Evolutionary conservation across 139 green algal genomes (phyloP), one percentile per base, ranked within the genome.

Genomic region (Coelastrella sp.): DNA sequence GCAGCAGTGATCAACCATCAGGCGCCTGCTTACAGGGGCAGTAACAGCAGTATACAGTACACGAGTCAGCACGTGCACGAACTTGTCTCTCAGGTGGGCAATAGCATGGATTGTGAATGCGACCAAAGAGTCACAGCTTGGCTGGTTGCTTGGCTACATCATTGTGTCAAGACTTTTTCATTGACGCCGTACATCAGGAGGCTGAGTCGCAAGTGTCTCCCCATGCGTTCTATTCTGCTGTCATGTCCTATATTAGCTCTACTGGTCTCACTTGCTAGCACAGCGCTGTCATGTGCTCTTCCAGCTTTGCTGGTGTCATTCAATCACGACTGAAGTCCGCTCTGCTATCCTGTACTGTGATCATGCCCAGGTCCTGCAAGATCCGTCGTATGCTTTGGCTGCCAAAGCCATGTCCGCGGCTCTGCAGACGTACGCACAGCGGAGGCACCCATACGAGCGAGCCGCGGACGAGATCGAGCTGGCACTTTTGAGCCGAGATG

Each of bases 391-490:
- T 54, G 56, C 79, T 66, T n/a, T 56, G 14, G 79, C 79, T 73
- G 79, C 79, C 16, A 68, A 13, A 23, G 54, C 14, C 5, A 14
- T 68, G 79, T 68, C 79, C 57, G 79, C 5, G 54, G 79, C 58
- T 20, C 79, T 84, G 14, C 79, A 84, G 17, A 4, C 5, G 4
- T 68, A 68, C 19, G 58, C 5, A 11, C 5, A 19, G 68, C 17
- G 16, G 17, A 7, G 56, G 6, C 57, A 84, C 19, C 79, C 54
- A 16, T 66, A 83, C 11, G 17, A 19, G 14, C 56, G 79, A 84
- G 79, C 79, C 23, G 57, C 79, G 14, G 79, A 73, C 68, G 79
- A 83, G 77, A 57, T 66, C 3, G 32, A 66, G 13, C 77, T 83
- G 5, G 77, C 77, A 65, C 54, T 65, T 47, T 47, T 47, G 32